Conservation (phyloP, 2,329 filamentous ascomycete species). For the Stagonosporopsis cucurbitacearum region DNA sequence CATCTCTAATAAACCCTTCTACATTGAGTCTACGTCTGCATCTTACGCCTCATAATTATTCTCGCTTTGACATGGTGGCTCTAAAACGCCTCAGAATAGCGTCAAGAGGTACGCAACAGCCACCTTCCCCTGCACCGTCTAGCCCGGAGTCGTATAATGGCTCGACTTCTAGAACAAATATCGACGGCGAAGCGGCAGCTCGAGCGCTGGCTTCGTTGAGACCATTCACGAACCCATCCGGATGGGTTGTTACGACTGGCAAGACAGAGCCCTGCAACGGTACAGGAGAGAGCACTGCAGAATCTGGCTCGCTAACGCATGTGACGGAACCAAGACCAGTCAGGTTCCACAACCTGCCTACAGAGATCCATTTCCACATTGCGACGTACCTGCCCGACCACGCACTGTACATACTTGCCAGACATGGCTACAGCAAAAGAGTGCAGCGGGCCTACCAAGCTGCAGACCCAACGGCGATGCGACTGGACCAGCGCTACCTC, state of each 20-base stretch:
- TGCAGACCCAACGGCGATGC: not conserved
- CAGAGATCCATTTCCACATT: slow-evolving; percentile 2
- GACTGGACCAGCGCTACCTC: not conserved
- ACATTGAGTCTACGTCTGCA: not conserved
- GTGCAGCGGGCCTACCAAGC: not conserved
- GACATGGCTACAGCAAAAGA: not conserved
- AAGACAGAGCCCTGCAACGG: not conserved
- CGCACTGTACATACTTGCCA: not conserved
- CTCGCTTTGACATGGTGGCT: not conserved
- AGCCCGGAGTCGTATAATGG: not conserved
- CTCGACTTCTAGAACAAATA: not conserved
- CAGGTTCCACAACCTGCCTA: not conserved
- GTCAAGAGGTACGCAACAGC: not conserved
- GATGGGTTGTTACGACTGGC: not conserved
- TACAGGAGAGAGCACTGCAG: not conserved
- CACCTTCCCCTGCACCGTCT: not conserved
- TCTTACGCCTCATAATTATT: not conserved
- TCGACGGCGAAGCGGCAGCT: not conserved
- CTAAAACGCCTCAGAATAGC: not conserved
- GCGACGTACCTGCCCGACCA: not conserved
- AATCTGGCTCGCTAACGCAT: too few relatives aligned
- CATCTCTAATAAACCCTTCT: not conserved
- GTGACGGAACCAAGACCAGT: not conserved
- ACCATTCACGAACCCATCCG: not conserved
- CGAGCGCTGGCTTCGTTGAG: not conserved